A percentile compares a stretch with the other conserved stretches of the same genome.
phyloP scores from a whole-genome alignment of 2,329 filamentous ascomycete species.

The Pseudophaeomoniella oleicola region DNA sequence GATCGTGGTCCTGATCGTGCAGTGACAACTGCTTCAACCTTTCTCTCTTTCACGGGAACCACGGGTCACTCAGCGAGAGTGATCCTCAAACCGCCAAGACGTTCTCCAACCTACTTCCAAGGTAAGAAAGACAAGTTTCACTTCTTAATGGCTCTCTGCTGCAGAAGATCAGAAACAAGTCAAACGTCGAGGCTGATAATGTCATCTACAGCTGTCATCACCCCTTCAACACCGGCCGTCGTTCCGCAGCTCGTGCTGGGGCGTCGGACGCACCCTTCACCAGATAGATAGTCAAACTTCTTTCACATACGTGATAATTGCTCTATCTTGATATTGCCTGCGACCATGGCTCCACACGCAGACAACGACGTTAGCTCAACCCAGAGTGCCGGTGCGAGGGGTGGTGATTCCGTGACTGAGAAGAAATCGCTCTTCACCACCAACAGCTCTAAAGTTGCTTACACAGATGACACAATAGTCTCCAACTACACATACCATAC shows the following conservation, averaged over 20 bases:
- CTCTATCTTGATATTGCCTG: constrained; percentile 10
- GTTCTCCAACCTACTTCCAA: constrained; percentile 98
- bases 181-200: background rate
- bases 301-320: constrained; percentile 21
- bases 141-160: too few species aligned
- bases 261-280: constrained; percentile 46
- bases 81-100: constrained; percentile 59
- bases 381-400: constrained; percentile 34
- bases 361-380: constrained; percentile 42
- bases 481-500: constrained; percentile 96
- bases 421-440: constrained; percentile 63
- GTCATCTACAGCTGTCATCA: constrained; percentile 58
- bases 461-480: constrained; percentile 75
- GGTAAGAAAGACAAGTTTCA: too few species aligned
- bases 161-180: background rate
- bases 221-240: constrained; percentile 92
- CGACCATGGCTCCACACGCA: constrained; percentile 86
- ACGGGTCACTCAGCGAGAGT: constrained; percentile 6
- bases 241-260: constrained; percentile 75
- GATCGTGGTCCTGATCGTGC: too few species aligned
- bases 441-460: constrained; percentile 80
- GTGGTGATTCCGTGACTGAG: constrained; percentile 7
- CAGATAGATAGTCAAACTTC: constrained; percentile 23
- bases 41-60: too few species aligned
- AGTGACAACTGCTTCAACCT: too few species aligned